Evolutionary conservation across 176 grass and related monocot genomes (phyloP).

Genomic region (Cocos nucifera): DNA sequence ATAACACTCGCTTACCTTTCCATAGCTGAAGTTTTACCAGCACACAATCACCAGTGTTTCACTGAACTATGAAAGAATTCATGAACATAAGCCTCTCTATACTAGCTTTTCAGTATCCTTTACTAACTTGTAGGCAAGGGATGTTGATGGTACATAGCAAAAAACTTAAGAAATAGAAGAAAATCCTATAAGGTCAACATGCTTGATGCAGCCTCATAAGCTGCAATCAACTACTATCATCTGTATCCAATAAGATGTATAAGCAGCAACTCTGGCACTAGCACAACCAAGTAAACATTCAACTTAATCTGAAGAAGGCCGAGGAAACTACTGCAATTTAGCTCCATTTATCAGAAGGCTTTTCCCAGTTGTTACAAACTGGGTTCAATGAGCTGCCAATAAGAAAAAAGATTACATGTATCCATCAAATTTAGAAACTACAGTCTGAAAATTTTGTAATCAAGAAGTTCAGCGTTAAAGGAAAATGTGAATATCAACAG

Average conservation of each 20-base stretch:
- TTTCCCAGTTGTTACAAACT: no score
- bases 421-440: no score
- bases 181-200: slow-evolving; percentile 27
- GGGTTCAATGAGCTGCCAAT: no score
- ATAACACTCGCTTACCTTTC: slow-evolving; percentile 1
- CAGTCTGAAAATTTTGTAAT: no score
- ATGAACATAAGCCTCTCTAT: background rate
- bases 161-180: slow-evolving; percentile 38
- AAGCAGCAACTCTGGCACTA: no score
- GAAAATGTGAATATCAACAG: no score
- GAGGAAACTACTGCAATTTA: no score
- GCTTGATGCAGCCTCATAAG: slow-evolving; percentile 30
- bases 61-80: slow-evolving; percentile 33
- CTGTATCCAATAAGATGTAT: background rate
- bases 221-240: slow-evolving; percentile 18
- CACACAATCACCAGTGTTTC: slow-evolving; percentile 13
- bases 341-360: no score
- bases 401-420: no score
- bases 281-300: no score
- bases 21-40: slow-evolving; percentile 30
- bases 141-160: slow-evolving; percentile 22
- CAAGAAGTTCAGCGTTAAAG: no score
- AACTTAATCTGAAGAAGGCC: no score
- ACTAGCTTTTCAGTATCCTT: slow-evolving; percentile 13
- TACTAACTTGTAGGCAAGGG: slow-evolving; percentile 11